Base-by-base conservation (phyloP, 257 asterid species). In the Solanum rostratum region DNA sequence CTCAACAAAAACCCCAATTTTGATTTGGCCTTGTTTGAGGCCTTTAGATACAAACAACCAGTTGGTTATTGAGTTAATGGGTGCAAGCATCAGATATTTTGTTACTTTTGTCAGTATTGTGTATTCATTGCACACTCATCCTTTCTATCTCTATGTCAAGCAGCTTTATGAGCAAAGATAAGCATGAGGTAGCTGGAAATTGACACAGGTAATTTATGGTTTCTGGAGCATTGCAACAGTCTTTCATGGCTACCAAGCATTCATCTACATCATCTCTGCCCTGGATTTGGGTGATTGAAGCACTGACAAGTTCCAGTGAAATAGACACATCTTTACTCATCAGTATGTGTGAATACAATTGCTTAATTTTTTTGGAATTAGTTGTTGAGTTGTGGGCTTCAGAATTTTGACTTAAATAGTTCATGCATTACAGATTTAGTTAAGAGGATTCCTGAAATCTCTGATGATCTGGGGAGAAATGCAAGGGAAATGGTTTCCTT, bases 221-320 rank as follows among this genome's bases (percentile, higher is more conserved):
- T 60, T 80, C 80, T 87, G 90, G 87, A 87, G 87, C 81, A 85
- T 81, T 88, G 81, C 81, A 84, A 54, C 83, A 60, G 54, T 63
- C 84, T 80, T 65, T 82, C 55, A 92, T 93, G 97, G 91, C 88
- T 83, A 80, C 81, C 81, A 74, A 84, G 80, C 69, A 39, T 68
- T 71, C 91, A 27, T 82, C 82, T 55, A 69, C 89, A 43, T 86
- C 91, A 73, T 73, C 74, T 69, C 89, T 91, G 52, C 94, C 95
- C 10, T 87, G 91, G 92, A 85, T 84, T 69, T 91, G 94, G 95
- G 95, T 88, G 83, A 85, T 93, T 39, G 96, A 91, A 89, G 87
- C 91, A 27, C 88, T 93, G 70, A 87, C 92, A 70, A 81, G 86
- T 87, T 92, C 86, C 70, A 86, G 85, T 37, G 84, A 89, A 89